Conservation (phyloP, 495 filamentous ascomycete genomes). For the Penicillium turbatum region DNA sequence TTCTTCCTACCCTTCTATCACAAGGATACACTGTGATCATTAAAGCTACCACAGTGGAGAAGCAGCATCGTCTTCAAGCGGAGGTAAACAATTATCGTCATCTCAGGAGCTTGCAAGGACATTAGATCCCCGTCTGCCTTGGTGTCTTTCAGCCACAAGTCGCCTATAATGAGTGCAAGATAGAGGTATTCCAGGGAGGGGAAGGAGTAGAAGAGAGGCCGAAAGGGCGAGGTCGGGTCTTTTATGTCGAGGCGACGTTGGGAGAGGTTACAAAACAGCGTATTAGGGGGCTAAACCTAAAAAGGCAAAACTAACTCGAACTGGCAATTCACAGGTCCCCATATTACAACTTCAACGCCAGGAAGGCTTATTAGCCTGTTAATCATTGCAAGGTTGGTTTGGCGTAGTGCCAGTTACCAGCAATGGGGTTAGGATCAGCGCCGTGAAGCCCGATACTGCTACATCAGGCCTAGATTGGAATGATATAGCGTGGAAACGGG, state of each 20-base stretch:
- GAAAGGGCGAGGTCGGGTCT: conserved; percentile 4
- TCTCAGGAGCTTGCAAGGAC: conserved; percentile 32
- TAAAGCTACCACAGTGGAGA: conserved; percentile 2
- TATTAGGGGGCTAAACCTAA: neutral
- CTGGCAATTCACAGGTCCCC: conserved; percentile 13
- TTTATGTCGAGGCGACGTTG: conserved; percentile 6
- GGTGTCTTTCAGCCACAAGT: conserved; percentile 22
- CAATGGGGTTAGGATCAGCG: neutral
- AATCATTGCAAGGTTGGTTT: neutral
- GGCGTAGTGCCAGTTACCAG: neutral
- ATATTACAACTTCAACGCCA: neutral
- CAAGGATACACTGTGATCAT: conserved; percentile 8
- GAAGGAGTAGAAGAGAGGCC: conserved; percentile 5
- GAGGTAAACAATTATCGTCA: conserved; percentile 24
- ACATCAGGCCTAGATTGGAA: neutral
- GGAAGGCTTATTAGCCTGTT: neutral
- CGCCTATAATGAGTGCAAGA: conserved; percentile 13
- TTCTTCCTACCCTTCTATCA: conserved; percentile 3
- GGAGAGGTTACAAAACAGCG: too few species aligned
- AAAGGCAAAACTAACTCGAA: conserved; percentile 18
- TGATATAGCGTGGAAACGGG: neutral
- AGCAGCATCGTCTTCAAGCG: conserved; percentile 30
- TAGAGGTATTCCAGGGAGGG: conserved; percentile 13
- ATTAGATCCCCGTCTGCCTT: conserved; percentile 35
- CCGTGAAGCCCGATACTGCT: neutral